Base-by-base conservation (phyloP, 192 early-diverging fungal species). In the Allomyces arbusculus region DNA sequence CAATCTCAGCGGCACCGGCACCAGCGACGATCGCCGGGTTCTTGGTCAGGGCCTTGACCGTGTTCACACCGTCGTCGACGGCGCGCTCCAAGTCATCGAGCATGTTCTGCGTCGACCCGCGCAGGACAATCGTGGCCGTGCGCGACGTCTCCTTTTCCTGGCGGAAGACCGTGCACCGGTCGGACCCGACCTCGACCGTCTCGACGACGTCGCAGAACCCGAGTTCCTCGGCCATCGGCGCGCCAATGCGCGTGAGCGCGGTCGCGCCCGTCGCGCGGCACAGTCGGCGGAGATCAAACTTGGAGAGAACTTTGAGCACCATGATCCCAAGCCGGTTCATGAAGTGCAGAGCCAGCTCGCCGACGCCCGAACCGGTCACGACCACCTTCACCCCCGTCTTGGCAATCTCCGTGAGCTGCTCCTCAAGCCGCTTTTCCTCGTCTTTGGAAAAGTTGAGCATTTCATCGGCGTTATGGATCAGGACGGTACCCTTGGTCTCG, bases 401-500 rank as follows among this genome's bases (percentile, higher is more conserved):
- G 65, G 87, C 88, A 69, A 98, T 76, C 75, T 94, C 90, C 75
- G 86, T 84, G 74, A 96, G 84, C 22, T 74, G 79, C 64, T 78
- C 80, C 77, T 95, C 93, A 69, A 98, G 80, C 69, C 90, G 88
- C 67, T 79, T 78, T 76, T 98, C 95, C 76, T 98, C 95, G 65
- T 87, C 95, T 76, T 92, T 92, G 63, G 86, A 89, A 75, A 95
- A 98, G 73, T 89, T 86, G 25, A 96, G 80, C 95, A 98, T 96
- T 73, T 96, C 95, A 63, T 82, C 76, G 61, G 95, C 95, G 74
- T 88, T 95, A 71, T 93, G 87, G 75, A 98, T 90, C 73, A 98
- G 80, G 62, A 98, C 95, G 20, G 95, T 98, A 63, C 95, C 95
- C 85, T 98, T 98, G 58, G 95, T 98, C 75, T 98, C 95, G 26